Evolutionary conservation across 768 basidiomycete species (phyloP).

Genomic region (Collybiopsis confluens): DNA sequence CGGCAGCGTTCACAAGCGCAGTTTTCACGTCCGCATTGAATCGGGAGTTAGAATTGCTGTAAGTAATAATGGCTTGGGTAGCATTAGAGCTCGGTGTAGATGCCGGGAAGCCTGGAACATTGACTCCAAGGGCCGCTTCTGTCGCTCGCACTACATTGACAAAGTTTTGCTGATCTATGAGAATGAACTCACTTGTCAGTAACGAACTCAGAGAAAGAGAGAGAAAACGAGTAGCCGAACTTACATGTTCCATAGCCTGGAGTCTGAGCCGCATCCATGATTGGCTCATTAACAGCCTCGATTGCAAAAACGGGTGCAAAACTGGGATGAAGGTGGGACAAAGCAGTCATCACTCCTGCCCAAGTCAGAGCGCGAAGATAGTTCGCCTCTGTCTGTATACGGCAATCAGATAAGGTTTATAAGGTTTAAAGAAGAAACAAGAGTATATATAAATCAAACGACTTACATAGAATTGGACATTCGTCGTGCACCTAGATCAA

Average conservation of each 20-base stretch:
- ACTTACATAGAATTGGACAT: conserved; percentile 72
- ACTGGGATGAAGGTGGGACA: conserved; percentile 64
- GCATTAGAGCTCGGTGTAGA: neutral
- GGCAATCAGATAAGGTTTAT: neutral
- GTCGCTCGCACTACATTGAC: conserved; percentile 63
- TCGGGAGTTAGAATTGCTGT: conserved; percentile 3
- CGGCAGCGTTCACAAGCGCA: conserved; percentile 31
- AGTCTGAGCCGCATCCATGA: conserved; percentile 67
- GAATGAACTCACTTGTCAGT: neutral
- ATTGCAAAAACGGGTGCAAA: conserved; percentile 69
- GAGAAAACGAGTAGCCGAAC: conserved; percentile 16
- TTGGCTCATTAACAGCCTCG: conserved; percentile 75
- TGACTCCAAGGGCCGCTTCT: conserved; percentile 59
- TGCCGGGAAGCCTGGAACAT: neutral
- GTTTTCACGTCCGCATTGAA: conserved; percentile 24
- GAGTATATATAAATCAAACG: neutral
- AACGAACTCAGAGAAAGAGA: neutral
- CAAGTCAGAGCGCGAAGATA: conserved; percentile 78
- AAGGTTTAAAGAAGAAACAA: conserved; percentile 6
- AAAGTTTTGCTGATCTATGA: conserved; percentile 64
- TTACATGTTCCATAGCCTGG: conserved; percentile 69
- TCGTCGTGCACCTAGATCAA: conserved; percentile 51
- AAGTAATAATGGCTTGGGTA: neutral
- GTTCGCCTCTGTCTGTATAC: conserved; percentile 56
- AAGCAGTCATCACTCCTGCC: conserved; percentile 76